phyloP scores from a whole-genome alignment of 1,284 basidiomycete genomes.

The Coniferiporia sulphurascens region DNA sequence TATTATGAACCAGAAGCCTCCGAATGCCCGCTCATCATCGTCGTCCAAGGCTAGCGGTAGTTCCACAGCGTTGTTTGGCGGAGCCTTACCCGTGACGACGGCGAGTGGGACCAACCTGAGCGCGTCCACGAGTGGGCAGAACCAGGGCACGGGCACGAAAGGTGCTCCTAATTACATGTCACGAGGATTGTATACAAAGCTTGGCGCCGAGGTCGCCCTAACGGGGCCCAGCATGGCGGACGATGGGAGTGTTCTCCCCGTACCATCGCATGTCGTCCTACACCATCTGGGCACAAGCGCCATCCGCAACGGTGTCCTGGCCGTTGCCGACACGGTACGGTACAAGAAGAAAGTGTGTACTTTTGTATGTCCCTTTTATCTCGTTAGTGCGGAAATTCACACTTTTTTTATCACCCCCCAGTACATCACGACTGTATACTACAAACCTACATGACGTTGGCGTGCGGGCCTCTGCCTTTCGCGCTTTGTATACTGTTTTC shows the following conservation, averaged over 20 bases:
- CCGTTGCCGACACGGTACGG: constrained; percentile 89
- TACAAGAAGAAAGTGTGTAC: constrained; percentile 84
- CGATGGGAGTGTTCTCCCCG: constrained; percentile 89
- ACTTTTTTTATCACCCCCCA: constrained; percentile 25
- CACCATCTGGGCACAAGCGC: constrained; percentile 96
- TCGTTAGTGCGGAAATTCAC: constrained; percentile 5
- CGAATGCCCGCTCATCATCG: constrained; percentile 16
- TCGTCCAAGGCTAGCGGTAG: constrained; percentile 19
- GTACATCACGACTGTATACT: constrained; percentile 67
- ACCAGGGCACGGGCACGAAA: constrained; percentile 23
- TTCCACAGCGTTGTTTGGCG: constrained; percentile 13
- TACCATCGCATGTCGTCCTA: constrained; percentile 92
- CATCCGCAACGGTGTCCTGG: constrained; percentile 90
- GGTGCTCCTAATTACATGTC: constrained; percentile 26
- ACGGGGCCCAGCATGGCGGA: constrained; percentile 53
- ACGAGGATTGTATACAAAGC: constrained; percentile 25
- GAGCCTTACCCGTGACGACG: constrained; percentile 36
- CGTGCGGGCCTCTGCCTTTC: neutral
- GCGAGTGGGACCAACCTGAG: constrained; percentile 40
- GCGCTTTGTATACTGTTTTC: neutral
- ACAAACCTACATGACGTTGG: constrained; percentile 46
- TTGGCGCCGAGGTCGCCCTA: constrained; percentile 22
- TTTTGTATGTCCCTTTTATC: constrained; percentile 19
- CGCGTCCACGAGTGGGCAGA: constrained; percentile 26
- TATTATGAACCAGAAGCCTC: constrained; percentile 70